Percentiles rank a stretch among this genome's conserved stretches.
These are phyloP conservation scores for Achlya hypogyna DNA, from an alignment of 352 stramenopile genomes.

Conservation along the genomic window DNA sequence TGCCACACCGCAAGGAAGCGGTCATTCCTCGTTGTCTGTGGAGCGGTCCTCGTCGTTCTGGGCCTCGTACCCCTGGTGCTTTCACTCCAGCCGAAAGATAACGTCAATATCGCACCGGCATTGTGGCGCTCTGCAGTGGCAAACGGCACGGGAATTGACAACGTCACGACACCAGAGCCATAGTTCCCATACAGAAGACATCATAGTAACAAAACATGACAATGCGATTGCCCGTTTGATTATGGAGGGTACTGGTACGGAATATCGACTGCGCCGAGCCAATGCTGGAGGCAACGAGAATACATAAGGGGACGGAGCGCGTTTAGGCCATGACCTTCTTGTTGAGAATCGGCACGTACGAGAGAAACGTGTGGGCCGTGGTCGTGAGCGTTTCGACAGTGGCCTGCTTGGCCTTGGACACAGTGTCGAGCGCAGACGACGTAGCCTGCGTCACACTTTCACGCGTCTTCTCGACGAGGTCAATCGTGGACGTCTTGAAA, in stretches of 20 bases:
- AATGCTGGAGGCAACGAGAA: neutral
- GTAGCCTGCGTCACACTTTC: slow-evolving; percentile 21
- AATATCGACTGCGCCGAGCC: neutral
- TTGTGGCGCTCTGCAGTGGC: neutral
- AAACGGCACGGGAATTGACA: neutral
- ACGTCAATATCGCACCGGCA: neutral
- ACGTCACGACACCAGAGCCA: neutral
- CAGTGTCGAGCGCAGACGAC: slow-evolving; percentile 14
- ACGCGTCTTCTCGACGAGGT: slow-evolving; percentile 22
- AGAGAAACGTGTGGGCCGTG: neutral
- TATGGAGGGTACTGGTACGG: neutral
- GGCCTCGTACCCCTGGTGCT: neutral
- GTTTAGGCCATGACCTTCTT: slow-evolving; percentile 12
- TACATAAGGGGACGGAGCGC: neutral
- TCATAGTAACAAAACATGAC: neutral
- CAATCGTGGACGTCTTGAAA: slow-evolving; percentile 13
- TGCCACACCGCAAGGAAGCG: neutral
- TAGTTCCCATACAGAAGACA: neutral
- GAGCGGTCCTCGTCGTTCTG: neutral
- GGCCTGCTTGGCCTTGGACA: slow-evolving; percentile 10
- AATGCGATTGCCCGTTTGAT: neutral
- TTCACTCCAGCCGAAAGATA: neutral
- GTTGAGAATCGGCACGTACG: slow-evolving; percentile 19
- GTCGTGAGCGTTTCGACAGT: neutral
- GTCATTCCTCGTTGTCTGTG: neutral